These are phyloP conservation scores for Hirschioporus abietinus DNA, from an alignment of 768 basidiomycete genomes.

Conservation along the genomic window DNA sequence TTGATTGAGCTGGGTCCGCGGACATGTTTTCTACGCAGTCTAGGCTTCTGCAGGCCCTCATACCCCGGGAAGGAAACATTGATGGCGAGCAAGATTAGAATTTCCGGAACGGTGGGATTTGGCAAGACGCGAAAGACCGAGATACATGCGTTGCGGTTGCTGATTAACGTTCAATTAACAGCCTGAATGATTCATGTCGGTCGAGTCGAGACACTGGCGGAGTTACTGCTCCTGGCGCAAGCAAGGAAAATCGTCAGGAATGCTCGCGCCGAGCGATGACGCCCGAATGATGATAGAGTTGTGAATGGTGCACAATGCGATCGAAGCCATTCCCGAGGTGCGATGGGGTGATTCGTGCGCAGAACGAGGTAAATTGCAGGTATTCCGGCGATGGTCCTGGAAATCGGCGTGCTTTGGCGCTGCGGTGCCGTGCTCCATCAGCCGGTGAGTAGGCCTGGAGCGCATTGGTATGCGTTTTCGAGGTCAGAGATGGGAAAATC, in stretches of 20 bases:
- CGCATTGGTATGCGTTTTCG: neutral
- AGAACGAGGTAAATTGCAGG: neutral
- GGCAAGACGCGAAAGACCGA: neutral
- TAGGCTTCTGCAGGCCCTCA: too few species aligned
- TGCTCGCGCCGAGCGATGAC: neutral
- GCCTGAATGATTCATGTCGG: neutral
- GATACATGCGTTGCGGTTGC: neutral
- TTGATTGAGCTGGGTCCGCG: too few species aligned
- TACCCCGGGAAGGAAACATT: neutral
- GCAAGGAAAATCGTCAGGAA: neutral
- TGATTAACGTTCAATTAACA: neutral
- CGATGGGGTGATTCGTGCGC: neutral
- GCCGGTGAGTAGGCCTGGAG: neutral
- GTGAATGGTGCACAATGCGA: neutral
- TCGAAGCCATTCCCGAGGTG: neutral
- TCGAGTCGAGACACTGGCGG: neutral
- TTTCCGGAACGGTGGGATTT: neutral
- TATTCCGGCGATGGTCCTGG: neutral
- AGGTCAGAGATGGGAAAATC: neutral
- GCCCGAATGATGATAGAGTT: neutral
- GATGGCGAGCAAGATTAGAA: neutral
- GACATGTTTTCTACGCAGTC: too few species aligned
- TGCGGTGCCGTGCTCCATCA: neutral
- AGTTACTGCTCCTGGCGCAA: neutral
- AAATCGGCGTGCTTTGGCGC: neutral